Conservation (phyloP, 805 yeast species). For the Cyberlindnera lachancei region DNA sequence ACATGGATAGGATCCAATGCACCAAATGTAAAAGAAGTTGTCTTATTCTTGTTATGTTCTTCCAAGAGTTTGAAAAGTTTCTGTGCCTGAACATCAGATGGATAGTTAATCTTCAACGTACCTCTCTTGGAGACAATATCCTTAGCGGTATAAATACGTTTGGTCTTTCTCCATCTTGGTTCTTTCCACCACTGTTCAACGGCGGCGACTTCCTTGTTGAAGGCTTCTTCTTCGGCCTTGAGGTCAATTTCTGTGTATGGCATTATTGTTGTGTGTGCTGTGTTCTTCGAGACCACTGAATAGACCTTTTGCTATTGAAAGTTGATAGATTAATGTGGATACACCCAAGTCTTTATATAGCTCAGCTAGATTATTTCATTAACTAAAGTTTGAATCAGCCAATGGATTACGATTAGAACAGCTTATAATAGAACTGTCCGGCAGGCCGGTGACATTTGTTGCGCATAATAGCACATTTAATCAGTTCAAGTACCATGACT, state of each 20-base stretch:
- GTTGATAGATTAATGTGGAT: too few relatives aligned
- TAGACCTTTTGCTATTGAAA: too few relatives aligned
- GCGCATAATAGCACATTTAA: too few relatives aligned
- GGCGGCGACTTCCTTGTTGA: slow-evolving; percentile 49
- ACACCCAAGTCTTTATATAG: too few relatives aligned
- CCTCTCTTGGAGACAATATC: slow-evolving; percentile 90
- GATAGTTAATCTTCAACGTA: slow-evolving; percentile 62
- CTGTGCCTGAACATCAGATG: slow-evolving; percentile 73
- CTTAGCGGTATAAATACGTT: slow-evolving; percentile 80
- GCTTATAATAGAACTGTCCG: too few relatives aligned
- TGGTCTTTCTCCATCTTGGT: slow-evolving; percentile 87
- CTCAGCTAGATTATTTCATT: too few relatives aligned
- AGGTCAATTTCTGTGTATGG: slow-evolving; percentile 15
- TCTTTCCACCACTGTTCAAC: slow-evolving; percentile 87
- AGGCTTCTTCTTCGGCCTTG: slow-evolving; percentile 18
- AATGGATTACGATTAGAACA: too few relatives aligned
- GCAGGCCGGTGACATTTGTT: too few relatives aligned
- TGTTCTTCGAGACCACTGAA: background rate
- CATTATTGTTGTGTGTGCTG: slow-evolving; percentile 5
- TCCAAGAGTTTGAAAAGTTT: slow-evolving; percentile 65
- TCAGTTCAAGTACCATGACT: too few relatives aligned
- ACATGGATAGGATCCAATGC: slow-evolving; percentile 95
- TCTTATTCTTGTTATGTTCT: slow-evolving; percentile 65
- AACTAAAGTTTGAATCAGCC: too few relatives aligned
- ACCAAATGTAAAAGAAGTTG: slow-evolving; percentile 87